Percentiles rank a stretch among this genome's conserved stretches.
These are phyloP conservation scores for Phyllosticta citrichinensis DNA, from an alignment of 2,329 filamentous ascomycete species.

Conservation along the genomic window DNA sequence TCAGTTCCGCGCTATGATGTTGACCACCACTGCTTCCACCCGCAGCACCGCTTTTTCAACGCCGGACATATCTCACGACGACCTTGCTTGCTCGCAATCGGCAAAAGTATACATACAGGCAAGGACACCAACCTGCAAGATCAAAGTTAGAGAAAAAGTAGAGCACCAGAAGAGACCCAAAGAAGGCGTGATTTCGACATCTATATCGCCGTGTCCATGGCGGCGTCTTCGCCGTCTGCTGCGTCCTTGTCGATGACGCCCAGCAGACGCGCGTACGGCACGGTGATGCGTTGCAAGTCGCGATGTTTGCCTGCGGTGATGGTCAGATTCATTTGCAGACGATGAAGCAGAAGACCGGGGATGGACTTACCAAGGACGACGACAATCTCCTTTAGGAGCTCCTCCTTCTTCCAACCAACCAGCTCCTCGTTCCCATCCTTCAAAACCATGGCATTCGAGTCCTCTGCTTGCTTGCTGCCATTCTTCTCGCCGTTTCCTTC, in stretches of 20 bases:
- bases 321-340: slow-evolving; percentile 6
- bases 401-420: slow-evolving; percentile 83
- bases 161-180: not conserved
- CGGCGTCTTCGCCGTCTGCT: not conserved
- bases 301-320: slow-evolving; percentile 72
- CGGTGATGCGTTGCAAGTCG: slow-evolving; percentile 86
- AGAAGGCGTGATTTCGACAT: not conserved
- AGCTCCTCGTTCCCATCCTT: slow-evolving; percentile 58
- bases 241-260: slow-evolving; percentile 15
- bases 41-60: not conserved
- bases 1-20: not conserved
- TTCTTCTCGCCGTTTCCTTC: slow-evolving; percentile 37
- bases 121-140: not conserved
- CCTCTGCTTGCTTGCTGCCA: slow-evolving; percentile 9
- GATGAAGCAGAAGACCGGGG: not conserved
- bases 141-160: not conserved
- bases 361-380: slow-evolving; percentile 71
- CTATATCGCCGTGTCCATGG: slow-evolving; percentile 7
- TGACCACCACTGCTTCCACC: not conserved
- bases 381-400: slow-evolving; percentile 81
- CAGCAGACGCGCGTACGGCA: slow-evolving; percentile 71
- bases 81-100: not conserved
- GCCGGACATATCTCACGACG: not conserved
- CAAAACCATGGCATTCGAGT: slow-evolving; percentile 17
- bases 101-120: not conserved